phyloP scores from a whole-genome alignment of 2,329 filamentous ascomycete genomes.

The Alternaria sp. region DNA sequence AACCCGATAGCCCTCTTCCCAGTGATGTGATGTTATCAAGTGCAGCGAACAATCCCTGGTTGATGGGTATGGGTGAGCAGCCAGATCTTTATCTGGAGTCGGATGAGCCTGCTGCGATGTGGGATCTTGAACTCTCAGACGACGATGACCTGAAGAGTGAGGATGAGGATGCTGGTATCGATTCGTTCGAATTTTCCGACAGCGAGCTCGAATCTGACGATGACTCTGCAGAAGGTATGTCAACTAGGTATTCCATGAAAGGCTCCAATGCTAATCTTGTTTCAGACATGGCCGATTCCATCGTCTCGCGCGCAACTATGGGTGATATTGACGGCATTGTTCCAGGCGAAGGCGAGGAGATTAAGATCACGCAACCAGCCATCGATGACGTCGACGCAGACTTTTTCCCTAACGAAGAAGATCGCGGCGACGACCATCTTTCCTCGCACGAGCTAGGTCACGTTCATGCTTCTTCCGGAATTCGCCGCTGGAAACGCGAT shows the following conservation, averaged over 20 bases:
- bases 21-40: slow-evolving; percentile 55
- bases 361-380: slow-evolving; percentile 89
- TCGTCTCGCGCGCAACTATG: slow-evolving; percentile 39
- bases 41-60: slow-evolving; percentile 49
- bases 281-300: slow-evolving; percentile 38
- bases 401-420: slow-evolving; percentile 80
- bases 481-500: slow-evolving; percentile 76
- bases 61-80: slow-evolving; percentile 49
- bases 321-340: slow-evolving; percentile 82
- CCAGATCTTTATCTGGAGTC: slow-evolving; percentile 44
- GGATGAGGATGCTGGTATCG: slow-evolving; percentile 42
- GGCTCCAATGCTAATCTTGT: neutral
- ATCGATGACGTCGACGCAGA: slow-evolving; percentile 85
- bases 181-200: slow-evolving; percentile 62
- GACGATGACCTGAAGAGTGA: slow-evolving; percentile 57
- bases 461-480: slow-evolving; percentile 88
- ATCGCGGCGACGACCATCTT: slow-evolving; percentile 80
- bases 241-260: neutral
- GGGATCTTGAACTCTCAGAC: slow-evolving; percentile 63
- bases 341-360: slow-evolving; percentile 76
- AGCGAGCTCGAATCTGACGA: slow-evolving; percentile 60
- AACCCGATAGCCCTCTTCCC: slow-evolving; percentile 38
- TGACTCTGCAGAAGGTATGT: slow-evolving; percentile 37
- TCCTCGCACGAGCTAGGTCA: slow-evolving; percentile 82
- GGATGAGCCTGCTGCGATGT: slow-evolving; percentile 40